A percentile compares a stretch with the other conserved stretches of the same genome.
These are phyloP conservation scores for Boletus vermiculosoides DNA, from an alignment of 768 basidiomycete species.

Conservation along the genomic window DNA sequence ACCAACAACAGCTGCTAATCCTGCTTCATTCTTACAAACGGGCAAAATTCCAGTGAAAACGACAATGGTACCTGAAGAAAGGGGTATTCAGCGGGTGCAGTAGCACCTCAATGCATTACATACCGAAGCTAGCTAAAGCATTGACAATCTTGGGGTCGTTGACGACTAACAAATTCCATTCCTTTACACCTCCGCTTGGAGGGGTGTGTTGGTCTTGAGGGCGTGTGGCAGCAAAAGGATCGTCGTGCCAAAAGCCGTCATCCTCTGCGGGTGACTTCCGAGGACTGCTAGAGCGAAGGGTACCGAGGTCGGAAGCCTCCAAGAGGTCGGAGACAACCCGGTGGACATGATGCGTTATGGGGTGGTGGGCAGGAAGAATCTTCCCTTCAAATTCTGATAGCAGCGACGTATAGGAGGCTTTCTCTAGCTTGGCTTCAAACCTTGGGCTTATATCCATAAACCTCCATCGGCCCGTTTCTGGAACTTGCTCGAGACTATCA, in stretches of 20 bases:
- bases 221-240: conserved; percentile 14
- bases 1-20: conserved; percentile 78
- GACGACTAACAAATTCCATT: conserved; percentile 78
- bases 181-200: conserved; percentile 25
- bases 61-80: conserved; percentile 60
- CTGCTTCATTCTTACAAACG: conserved; percentile 72
- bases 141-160: conserved; percentile 70
- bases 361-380: conserved; percentile 67
- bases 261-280: neutral
- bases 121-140: conserved; percentile 75
- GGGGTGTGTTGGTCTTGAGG: conserved; percentile 1
- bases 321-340: conserved; percentile 69
- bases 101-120: neutral
- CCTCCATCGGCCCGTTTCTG: conserved; percentile 83
- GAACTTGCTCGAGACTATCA: conserved; percentile 74
- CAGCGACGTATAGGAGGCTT: conserved; percentile 41
- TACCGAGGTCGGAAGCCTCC: conserved; percentile 68
- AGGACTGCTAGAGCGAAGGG: conserved; percentile 34
- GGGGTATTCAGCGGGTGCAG: neutral
- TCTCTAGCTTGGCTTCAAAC: conserved; percentile 54
- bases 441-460: conserved; percentile 77
- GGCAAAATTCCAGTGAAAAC: conserved; percentile 91
- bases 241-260: conserved; percentile 27
- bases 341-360: conserved; percentile 63
- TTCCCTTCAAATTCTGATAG: conserved; percentile 49